These are phyloP conservation scores for Termitomyces sp. DNA, from an alignment of 768 basidiomycete species.

Conservation along the genomic window DNA sequence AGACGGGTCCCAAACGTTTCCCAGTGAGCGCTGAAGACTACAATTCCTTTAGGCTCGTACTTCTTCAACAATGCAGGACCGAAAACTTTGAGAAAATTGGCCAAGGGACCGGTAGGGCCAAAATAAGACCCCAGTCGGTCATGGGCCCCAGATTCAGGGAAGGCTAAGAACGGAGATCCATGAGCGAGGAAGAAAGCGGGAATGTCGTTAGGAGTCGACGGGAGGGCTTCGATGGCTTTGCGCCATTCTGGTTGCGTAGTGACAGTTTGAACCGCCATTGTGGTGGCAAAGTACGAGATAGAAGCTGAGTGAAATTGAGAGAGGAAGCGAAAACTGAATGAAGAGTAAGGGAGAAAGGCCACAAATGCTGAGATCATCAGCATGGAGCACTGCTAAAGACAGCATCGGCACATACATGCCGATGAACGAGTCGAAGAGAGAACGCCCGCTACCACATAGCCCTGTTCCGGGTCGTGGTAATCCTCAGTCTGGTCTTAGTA, in stretches of 20 bases:
- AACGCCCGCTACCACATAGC: background rate
- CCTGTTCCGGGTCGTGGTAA: background rate
- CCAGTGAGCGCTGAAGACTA: conserved; percentile 84
- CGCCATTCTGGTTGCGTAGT: conserved; percentile 41
- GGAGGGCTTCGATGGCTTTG: conserved; percentile 47
- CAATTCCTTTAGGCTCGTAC: conserved; percentile 72
- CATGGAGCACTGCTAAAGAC: conserved; percentile 1
- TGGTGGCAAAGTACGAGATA: background rate
- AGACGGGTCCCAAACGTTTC: conserved; percentile 55
- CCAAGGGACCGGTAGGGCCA: conserved; percentile 50
- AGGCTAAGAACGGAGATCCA: conserved; percentile 52
- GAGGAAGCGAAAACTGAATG: background rate
- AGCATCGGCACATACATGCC: conserved; percentile 2
- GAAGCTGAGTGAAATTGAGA: background rate
- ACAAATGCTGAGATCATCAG: conserved; percentile 4
- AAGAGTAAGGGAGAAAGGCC: background rate
- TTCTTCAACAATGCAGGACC: conserved; percentile 59
- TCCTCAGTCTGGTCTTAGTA: background rate
- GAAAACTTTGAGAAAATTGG: conserved; percentile 56
- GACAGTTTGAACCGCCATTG: conserved; percentile 18
- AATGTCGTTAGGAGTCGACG: conserved; percentile 51
- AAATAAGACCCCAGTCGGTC: conserved; percentile 20
- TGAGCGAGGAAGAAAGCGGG: conserved; percentile 77
- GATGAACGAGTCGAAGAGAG: background rate
- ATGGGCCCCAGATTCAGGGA: conserved; percentile 20